phyloP scores from a whole-genome alignment of 2,329 filamentous ascomycete genomes.

The Clonostachys solani region DNA sequence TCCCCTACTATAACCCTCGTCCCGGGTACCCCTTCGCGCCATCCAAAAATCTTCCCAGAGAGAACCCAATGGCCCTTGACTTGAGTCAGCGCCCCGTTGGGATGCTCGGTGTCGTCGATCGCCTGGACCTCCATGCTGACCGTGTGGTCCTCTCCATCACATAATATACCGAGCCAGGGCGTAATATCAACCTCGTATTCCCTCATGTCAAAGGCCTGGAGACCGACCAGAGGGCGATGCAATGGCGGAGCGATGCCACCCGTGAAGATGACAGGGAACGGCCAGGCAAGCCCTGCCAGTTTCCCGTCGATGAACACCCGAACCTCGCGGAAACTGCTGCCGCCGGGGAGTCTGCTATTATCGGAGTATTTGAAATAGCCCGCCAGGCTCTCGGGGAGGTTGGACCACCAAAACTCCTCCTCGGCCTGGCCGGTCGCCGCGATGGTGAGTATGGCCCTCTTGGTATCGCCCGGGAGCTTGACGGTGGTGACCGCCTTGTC shows the following conservation, averaged over 20 bases:
- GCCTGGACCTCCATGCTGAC: conserved; percentile 67
- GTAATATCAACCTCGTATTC: conserved; percentile 83
- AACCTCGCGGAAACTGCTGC: conserved; percentile 73
- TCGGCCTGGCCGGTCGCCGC: conserved; percentile 70
- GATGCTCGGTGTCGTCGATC: conserved; percentile 48
- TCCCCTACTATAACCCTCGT: conserved; percentile 45
- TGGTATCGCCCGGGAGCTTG: conserved; percentile 59
- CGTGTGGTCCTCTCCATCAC: conserved; percentile 58
- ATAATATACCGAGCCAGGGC: conserved; percentile 67
- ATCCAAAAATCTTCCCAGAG: conserved; percentile 78
- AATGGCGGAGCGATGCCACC: conserved; percentile 74
- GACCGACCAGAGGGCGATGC: conserved; percentile 74
- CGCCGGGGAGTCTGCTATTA: conserved; percentile 54
- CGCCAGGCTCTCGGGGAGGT: conserved; percentile 61
- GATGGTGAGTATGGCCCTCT: conserved; percentile 70
- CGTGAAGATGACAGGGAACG: conserved; percentile 78
- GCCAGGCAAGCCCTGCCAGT: conserved; percentile 74
- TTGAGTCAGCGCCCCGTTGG: conserved; percentile 40
- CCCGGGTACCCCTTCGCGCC: conserved; percentile 45
- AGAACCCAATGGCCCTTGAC: conserved; percentile 57
- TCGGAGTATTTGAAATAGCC: conserved; percentile 51
- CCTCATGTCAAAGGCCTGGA: conserved; percentile 73
- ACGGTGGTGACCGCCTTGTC: conserved; percentile 57
- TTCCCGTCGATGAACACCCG: conserved; percentile 70
- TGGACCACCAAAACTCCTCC: conserved; percentile 86